These are phyloP conservation scores for Pythium biforme DNA, from an alignment of 352 stramenopile genomes.

Conservation along the genomic window DNA sequence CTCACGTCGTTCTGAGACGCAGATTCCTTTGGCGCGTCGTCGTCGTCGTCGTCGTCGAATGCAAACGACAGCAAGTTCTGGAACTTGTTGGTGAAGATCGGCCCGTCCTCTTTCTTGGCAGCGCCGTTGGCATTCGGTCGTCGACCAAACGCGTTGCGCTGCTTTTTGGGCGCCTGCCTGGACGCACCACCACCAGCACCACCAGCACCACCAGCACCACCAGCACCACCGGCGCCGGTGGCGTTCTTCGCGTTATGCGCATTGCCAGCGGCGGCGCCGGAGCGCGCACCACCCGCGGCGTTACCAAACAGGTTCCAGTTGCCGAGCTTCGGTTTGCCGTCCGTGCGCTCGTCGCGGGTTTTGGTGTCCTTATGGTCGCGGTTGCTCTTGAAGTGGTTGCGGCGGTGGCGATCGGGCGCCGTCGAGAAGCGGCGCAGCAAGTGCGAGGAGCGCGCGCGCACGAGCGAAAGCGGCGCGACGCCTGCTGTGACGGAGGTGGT, in stretches of 20 bases:
- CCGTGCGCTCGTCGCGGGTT: conserved; percentile 5
- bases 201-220: too few relatives aligned
- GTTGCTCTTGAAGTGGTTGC: conserved; percentile 52
- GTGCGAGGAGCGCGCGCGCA: background rate
- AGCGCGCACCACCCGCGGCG: background rate
- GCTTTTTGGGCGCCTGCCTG: conserved; percentile 26
- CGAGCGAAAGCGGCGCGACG: background rate
- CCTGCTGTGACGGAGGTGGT: background rate
- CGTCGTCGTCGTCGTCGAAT: conserved; percentile 50
- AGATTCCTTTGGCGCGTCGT: conserved; percentile 7
- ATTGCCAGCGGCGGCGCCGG: background rate
- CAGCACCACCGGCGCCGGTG: background rate
- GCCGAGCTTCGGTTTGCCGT: conserved; percentile 16
- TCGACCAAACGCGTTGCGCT: conserved; percentile 14
- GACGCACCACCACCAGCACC: too few relatives aligned
- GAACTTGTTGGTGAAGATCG: conserved; percentile 83
- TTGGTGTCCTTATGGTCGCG: conserved; percentile 42
- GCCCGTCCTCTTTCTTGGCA: conserved; percentile 32
- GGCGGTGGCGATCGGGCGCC: conserved; percentile 45
- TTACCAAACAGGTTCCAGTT: conserved; percentile 38
- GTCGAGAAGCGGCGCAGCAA: conserved; percentile 38
- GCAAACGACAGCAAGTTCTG: conserved; percentile 80
- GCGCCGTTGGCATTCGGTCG: conserved; percentile 7
- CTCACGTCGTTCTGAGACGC: background rate
- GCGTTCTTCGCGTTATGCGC: conserved; percentile 8